These are phyloP conservation scores for Trifolium pratense DNA, from an alignment of 306 rosid genomes.

Conservation along the genomic window DNA sequence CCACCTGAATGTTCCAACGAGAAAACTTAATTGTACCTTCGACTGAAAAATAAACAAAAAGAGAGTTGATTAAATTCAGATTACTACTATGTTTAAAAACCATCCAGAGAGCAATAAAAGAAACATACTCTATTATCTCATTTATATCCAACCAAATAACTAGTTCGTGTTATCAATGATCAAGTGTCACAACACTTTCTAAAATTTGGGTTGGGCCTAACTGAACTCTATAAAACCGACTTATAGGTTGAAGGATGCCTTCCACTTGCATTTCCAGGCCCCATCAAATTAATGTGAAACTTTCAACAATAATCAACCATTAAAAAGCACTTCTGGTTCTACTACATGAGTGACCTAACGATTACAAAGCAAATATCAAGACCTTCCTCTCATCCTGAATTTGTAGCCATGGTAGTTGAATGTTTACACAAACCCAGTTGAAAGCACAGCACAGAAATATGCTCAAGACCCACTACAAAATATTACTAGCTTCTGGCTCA, in stretches of 20 bases:
- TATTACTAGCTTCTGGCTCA: background rate
- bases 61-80: slow-evolving; percentile 20
- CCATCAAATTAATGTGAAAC: background rate
- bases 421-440: slow-evolving; percentile 34
- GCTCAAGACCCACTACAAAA: slow-evolving; percentile 14
- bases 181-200: background rate
- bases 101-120: slow-evolving; percentile 10
- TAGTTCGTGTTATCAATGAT: background rate
- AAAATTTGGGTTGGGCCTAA: background rate
- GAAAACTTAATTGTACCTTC: slow-evolving; percentile 30
- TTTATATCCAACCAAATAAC: background rate
- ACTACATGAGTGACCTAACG: background rate
- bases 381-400: background rate
- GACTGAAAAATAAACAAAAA: slow-evolving; percentile 29
- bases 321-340: background rate
- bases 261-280: background rate
- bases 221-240: background rate
- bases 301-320: background rate
- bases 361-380: background rate
- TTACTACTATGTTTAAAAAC: background rate
- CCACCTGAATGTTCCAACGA: slow-evolving; percentile 23
- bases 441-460: slow-evolving; percentile 4
- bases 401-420: background rate
- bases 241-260: background rate
- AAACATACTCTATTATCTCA: slow-evolving; percentile 11